Base-by-base conservation (phyloP, 352 stramenopile genomes). In the Plasmopara halstedii region DNA sequence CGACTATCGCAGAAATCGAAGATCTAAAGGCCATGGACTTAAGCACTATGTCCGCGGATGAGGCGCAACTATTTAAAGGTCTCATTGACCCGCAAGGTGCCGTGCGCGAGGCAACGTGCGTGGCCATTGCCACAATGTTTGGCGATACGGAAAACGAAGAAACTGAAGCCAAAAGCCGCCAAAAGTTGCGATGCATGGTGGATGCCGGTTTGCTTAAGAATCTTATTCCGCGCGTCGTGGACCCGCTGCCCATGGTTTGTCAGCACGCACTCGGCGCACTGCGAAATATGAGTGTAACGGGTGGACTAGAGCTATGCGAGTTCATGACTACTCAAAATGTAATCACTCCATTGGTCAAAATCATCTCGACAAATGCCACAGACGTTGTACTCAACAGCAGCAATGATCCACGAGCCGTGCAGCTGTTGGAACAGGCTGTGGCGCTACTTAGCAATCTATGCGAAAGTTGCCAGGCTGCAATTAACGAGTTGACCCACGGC, bases 281-380 rank as follows among this genome's bases (percentile, higher is more conserved):
- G 42, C 79, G 81, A 53, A 94, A 94, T 58, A 88, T 94, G 41
- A 92, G 78, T 50, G 76, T 91, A n/a, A 87, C 81, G 0, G 83
- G 83, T 37, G 83, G 83, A 27, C 61, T 88, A 29, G 80, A 90
- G 57, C 65, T 87, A 15, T 94, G 76, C 41, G 83, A 94, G 64
- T 51, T 72, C 34, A 85, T 94, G 72, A 89, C 71, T 22, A 52
- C 48, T 14, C 67, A 85, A 43, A 86, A 86, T 39, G 74, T 88
- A 15, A 64, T 91, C 41, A 86, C 79, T 50, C 82, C 82, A 22
- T 54, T 88, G 26, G 67, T 87, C 13, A 85, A 82, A 35, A 61
- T 94, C 41, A 73, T 92, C 35, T 41, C 63, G 2, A 73, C 88
- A 45, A 72, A 64, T 40, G 67, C 74, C 11, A 79, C 66, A 17